phyloP scores from a whole-genome alignment of 2,329 filamentous ascomycete species.

The Hypoxylon sp. region DNA sequence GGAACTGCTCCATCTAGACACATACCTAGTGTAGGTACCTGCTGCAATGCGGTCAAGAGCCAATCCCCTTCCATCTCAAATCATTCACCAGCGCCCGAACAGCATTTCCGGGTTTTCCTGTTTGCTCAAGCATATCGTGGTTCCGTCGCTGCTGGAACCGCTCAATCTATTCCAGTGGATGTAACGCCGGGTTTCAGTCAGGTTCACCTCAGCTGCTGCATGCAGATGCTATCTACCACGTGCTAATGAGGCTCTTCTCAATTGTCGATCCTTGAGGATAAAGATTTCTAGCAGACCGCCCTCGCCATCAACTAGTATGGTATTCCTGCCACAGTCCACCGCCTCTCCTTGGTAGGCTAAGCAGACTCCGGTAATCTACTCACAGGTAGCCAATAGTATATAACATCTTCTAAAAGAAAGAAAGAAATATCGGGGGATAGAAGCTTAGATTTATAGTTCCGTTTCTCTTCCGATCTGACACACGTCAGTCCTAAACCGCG shows the following conservation, averaged over 20 bases:
- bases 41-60: slow-evolving; percentile 4
- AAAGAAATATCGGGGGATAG: background rate
- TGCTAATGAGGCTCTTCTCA: slow-evolving; percentile 20
- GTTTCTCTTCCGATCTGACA: slow-evolving; percentile 4
- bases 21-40: background rate
- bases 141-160: background rate
- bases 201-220: slow-evolving; percentile 15
- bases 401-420: background rate
- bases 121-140: slow-evolving; percentile 15
- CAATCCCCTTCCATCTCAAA: slow-evolving; percentile 18
- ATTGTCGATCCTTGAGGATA: slow-evolving; percentile 18
- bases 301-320: background rate
- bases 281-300: slow-evolving; percentile 2
- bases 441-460: slow-evolving; percentile 3
- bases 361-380: background rate
- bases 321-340: background rate
- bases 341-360: background rate
- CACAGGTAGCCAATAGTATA: background rate
- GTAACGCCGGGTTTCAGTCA: slow-evolving; percentile 18
- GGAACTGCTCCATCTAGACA: slow-evolving; percentile 1
- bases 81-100: slow-evolving; percentile 7
- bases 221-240: slow-evolving; percentile 30
- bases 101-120: slow-evolving; percentile 8
- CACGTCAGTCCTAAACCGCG: background rate
- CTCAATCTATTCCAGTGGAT: slow-evolving; percentile 18